These are phyloP conservation scores for Talaromyces proteolyticus DNA, from an alignment of 495 filamentous ascomycete species.

Conservation along the genomic window DNA sequence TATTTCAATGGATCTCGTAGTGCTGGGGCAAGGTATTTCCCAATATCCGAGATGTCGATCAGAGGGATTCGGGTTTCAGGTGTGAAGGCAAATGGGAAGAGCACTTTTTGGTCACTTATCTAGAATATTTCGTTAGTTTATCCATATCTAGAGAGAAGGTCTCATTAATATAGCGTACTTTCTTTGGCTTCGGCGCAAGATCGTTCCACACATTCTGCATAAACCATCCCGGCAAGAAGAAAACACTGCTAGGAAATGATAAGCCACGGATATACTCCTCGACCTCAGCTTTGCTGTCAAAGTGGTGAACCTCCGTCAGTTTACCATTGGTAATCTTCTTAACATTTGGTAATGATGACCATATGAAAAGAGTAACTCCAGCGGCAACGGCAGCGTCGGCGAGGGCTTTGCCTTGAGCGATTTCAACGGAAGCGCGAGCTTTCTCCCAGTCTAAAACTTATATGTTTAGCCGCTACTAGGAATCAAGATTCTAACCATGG, in stretches of 20 bases:
- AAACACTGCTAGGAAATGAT: slow-evolving; percentile 27
- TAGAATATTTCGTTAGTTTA: too few relatives aligned
- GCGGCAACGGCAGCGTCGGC: slow-evolving; percentile 36
- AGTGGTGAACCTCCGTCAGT: slow-evolving; percentile 14
- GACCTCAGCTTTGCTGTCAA: slow-evolving; percentile 31
- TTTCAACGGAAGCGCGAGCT: slow-evolving; percentile 25
- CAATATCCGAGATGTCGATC: neutral
- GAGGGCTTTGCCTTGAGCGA: slow-evolving; percentile 48
- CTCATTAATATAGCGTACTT: neutral
- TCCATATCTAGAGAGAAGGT: too few relatives aligned
- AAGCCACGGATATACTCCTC: slow-evolving; percentile 35
- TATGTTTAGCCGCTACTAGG: too few relatives aligned
- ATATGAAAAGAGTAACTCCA: slow-evolving; percentile 16
- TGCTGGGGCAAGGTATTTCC: neutral
- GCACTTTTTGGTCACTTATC: neutral
- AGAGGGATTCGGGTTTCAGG: neutral
- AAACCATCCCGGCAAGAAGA: slow-evolving; percentile 9
- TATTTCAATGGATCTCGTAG: neutral
- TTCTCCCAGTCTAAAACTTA: neutral
- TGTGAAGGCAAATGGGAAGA: neutral
- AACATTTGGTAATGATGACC: slow-evolving; percentile 15
- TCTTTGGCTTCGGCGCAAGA: slow-evolving; percentile 5
- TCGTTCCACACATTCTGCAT: slow-evolving; percentile 10
- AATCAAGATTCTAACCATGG: too few relatives aligned
- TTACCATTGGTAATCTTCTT: slow-evolving; percentile 11